Evolutionary conservation across 2,329 filamentous ascomycete species (phyloP).

Genomic region (Ceratocystis ficicola): DNA sequence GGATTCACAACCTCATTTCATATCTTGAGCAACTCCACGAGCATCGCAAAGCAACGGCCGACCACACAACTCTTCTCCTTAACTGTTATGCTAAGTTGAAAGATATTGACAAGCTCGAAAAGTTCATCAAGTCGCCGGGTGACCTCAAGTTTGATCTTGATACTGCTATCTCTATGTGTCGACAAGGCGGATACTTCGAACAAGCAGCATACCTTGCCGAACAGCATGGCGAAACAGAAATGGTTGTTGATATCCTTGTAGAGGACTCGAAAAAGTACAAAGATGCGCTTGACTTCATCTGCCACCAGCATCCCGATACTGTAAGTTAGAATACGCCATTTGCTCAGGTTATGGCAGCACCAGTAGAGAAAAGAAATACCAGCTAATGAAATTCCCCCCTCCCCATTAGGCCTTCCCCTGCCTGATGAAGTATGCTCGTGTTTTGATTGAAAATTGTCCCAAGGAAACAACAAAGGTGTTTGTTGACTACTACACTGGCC

Average conservation of each 20-base stretch:
- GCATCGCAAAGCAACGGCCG: conserved; percentile 80
- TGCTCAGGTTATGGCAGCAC: neutral
- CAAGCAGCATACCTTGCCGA: conserved; percentile 92
- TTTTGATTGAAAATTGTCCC: conserved; percentile 77
- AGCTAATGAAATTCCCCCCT: neutral
- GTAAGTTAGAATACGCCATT: conserved; percentile 37
- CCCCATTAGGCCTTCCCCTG: conserved; percentile 60
- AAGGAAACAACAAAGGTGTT: conserved; percentile 74
- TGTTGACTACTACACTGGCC: conserved; percentile 86
- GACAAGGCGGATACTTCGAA: conserved; percentile 91
- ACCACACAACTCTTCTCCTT: conserved; percentile 85
- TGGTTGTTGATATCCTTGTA: conserved; percentile 90
- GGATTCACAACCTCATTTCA: conserved; percentile 93
- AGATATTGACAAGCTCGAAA: conserved; percentile 89
- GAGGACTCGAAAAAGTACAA: conserved; percentile 86
- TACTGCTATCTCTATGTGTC: conserved; percentile 93
- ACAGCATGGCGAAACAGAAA: conserved; percentile 83
- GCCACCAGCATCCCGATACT: conserved; percentile 65
- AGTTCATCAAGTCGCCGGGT: conserved; percentile 89
- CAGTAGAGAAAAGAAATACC: neutral
- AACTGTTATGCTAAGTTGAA: conserved; percentile 98
- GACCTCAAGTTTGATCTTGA: conserved; percentile 95
- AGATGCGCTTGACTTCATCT: conserved; percentile 84
- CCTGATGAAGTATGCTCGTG: conserved; percentile 88
- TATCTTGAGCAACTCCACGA: conserved; percentile 95